Evolutionary conservation across 495 filamentous ascomycete species (phyloP), one percentile per base, ranked within the genome.

Genomic region (Aspergillus heteromorphus): DNA sequence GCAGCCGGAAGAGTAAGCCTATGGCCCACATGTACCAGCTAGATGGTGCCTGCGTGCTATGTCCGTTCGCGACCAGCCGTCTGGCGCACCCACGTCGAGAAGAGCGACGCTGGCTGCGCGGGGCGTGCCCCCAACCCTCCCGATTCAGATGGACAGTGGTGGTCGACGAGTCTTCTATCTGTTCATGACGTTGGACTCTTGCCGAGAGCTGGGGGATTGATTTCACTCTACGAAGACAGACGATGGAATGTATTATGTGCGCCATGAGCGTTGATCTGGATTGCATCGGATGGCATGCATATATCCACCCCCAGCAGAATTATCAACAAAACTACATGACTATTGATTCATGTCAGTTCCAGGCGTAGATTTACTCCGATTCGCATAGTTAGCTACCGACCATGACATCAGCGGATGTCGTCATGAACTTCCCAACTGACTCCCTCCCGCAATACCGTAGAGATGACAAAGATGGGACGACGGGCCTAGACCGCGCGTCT

Each of bases 1-100:
- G 55, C 82, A 88, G 59, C 75, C 77, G 14, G 86, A 88, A 48
- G 86, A 88, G 51, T 76, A 73, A 62, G 18, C 45, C 7, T 19
- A 16, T 6, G 43, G 8, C 14, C n/a, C 17, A 45, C 40, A 53
- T 53, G 49, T 42, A 47, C 9, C 20, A 23, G 42, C 19, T 25
- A 25, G 19, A 25, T 45, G 18, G 10, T 41, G 42, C 17, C 47
- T 48, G n/a, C 45, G 25, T 21, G 47, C 23, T 31, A 14, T n/a
- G 45, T 36, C 13, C n/a, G 34, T 27, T 27, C 23, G 23, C 23
- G n/a, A 38, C 34, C 34, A 38, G 34, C 34, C 34, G 34, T 27
- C 23, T 38, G 34, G 34, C 34, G 11, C 34, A 13, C 11, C n/a
- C 34, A n/a, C 34, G 34, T 38, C 11, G n/a, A 1, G 13, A 38